These are phyloP conservation scores for Trypanosoma caninum DNA, from an alignment of 208 protist genomes.

Conservation along the genomic window DNA sequence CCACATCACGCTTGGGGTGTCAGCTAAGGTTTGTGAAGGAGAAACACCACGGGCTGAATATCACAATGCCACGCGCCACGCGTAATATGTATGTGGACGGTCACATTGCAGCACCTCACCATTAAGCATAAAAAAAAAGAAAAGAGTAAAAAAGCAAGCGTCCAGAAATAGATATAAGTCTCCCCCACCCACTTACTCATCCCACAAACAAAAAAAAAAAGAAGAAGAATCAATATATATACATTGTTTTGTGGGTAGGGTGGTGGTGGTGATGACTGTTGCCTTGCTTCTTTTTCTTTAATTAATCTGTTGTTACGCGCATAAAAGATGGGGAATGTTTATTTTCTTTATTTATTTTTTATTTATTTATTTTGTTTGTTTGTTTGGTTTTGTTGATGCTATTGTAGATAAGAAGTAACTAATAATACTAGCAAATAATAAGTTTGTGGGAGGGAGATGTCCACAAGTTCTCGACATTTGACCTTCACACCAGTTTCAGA, in stretches of 20 bases:
- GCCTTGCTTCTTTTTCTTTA: too few relatives aligned
- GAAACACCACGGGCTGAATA: conserved; percentile 77
- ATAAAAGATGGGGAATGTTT: too few relatives aligned
- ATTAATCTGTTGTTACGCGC: too few relatives aligned
- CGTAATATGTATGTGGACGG: conserved; percentile 93
- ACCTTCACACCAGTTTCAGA: conserved; percentile 67
- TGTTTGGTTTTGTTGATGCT: too few relatives aligned
- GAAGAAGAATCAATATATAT: background rate
- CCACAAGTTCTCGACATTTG: background rate
- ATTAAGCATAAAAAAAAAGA: background rate
- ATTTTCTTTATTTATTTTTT: too few relatives aligned
- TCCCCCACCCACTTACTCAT: too few relatives aligned
- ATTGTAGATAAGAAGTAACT: too few relatives aligned
- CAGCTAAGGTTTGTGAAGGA: conserved; percentile 67
- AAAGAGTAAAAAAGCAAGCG: background rate
- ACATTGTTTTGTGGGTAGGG: too few relatives aligned
- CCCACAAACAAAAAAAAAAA: too few relatives aligned
- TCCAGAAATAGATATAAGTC: conserved; percentile 1
- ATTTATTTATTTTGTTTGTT: too few relatives aligned
- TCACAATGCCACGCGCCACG: conserved; percentile 79
- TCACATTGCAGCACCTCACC: conserved; percentile 75
- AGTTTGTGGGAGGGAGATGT: conserved; percentile 3
- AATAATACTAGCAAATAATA: too few relatives aligned
- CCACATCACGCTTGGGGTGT: conserved; percentile 85
- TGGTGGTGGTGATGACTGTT: too few relatives aligned